Evolutionary conservation across 371 early-diverging fungal species (phyloP).

Genomic region (Zychaea mexicana): DNA sequence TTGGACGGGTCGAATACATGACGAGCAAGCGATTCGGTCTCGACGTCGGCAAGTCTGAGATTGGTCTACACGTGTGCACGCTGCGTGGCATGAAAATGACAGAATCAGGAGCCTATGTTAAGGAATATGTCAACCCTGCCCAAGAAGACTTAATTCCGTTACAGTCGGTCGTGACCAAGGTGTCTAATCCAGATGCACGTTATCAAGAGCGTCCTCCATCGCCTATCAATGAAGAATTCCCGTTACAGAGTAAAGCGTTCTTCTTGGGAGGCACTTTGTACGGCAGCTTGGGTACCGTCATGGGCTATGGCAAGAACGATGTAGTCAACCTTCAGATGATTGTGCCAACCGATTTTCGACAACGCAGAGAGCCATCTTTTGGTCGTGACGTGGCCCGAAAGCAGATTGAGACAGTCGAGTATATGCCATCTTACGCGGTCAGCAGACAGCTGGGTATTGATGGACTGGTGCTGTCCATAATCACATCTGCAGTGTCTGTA

Average conservation of each 20-base stretch:
- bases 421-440: slow-evolving; percentile 69
- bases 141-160: slow-evolving; percentile 68
- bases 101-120: slow-evolving; percentile 82
- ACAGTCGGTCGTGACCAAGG: slow-evolving; percentile 67
- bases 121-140: slow-evolving; percentile 76
- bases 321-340: slow-evolving; percentile 54
- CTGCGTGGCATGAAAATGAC: slow-evolving; percentile 74
- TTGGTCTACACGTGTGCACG: slow-evolving; percentile 69
- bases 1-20: slow-evolving; percentile 59
- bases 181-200: slow-evolving; percentile 73
- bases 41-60: slow-evolving; percentile 69
- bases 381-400: slow-evolving; percentile 54
- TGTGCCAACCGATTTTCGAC: slow-evolving; percentile 32
- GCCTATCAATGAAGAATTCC: slow-evolving; percentile 66
- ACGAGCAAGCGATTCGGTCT: slow-evolving; percentile 66
- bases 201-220: slow-evolving; percentile 60
- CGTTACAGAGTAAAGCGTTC: slow-evolving; percentile 67
- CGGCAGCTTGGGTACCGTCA: slow-evolving; percentile 78
- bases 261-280: slow-evolving; percentile 71
- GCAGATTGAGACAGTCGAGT: slow-evolving; percentile 43
- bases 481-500: slow-evolving; percentile 83
- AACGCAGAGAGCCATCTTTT: slow-evolving; percentile 54
- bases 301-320: slow-evolving; percentile 52
- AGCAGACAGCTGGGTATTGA: slow-evolving; percentile 64
- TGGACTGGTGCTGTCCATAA: slow-evolving; percentile 70